A percentile compares a stretch with the other conserved stretches of the same genome.
Conservation (phyloP, 1,139 yeast species). For the Zygosaccharomyces pseudobailii region DNA sequence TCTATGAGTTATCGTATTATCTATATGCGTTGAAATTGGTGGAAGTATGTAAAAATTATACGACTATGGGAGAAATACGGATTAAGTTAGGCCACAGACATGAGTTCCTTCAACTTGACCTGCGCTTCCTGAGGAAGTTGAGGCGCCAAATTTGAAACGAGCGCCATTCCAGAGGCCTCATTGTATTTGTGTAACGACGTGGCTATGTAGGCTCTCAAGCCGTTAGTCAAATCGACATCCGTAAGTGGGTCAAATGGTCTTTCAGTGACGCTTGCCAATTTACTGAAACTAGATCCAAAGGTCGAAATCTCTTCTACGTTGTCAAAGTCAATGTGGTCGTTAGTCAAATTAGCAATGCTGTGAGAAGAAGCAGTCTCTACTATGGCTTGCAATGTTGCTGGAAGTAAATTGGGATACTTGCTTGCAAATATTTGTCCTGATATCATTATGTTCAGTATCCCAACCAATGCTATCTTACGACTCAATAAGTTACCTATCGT, state of each 20-base stretch:
- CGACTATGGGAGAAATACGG: neutral
- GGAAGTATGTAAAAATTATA: neutral
- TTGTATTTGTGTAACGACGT: constrained; percentile 33
- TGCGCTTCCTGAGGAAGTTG: constrained; percentile 39
- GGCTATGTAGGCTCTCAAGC: constrained; percentile 36
- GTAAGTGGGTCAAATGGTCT: constrained; percentile 69
- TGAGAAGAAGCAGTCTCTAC: constrained; percentile 41
- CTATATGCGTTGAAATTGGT: neutral
- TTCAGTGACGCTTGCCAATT: constrained; percentile 56
- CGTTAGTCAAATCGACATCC: constrained; percentile 39
- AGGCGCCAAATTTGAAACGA: constrained; percentile 31
- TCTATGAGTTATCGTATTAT: neutral
- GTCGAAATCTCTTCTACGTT: constrained; percentile 43
- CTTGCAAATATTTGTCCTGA: constrained; percentile 36
- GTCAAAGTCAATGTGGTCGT: constrained; percentile 39
- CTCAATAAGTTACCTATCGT: constrained; percentile 65
- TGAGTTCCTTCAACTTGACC: constrained; percentile 33
- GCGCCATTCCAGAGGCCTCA: constrained; percentile 23
- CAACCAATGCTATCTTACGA: constrained; percentile 71
- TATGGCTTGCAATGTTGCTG: constrained; percentile 50
- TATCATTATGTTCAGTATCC: constrained; percentile 54
- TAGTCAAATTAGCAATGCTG: constrained; percentile 33
- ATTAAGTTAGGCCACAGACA: constrained; percentile 5
- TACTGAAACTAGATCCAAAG: constrained; percentile 83
- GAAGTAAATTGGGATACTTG: constrained; percentile 43